Percentiles rank a stretch among this genome's conserved stretches.
Evolutionary conservation across 2,329 filamentous ascomycete species (phyloP).

Genomic region (Colletotrichum sp.): DNA sequence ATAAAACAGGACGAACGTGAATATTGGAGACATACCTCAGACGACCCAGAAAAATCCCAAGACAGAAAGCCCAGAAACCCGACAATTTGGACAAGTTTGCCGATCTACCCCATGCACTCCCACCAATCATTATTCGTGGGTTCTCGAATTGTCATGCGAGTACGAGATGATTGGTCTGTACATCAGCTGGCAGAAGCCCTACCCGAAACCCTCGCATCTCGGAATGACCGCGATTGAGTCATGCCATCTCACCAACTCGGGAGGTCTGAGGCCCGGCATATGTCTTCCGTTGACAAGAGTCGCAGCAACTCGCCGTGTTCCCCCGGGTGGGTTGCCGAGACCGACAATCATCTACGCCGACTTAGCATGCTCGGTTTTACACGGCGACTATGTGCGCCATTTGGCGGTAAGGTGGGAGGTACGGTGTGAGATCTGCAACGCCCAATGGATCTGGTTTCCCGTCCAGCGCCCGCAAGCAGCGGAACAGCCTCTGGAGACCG

Average conservation of each 20-base stretch:
- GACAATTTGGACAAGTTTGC: background rate
- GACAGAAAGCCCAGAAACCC: background rate
- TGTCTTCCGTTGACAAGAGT: background rate
- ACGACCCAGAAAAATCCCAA: background rate
- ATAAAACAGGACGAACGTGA: background rate
- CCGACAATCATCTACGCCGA: background rate
- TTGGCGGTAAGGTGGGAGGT: background rate
- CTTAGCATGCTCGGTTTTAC: background rate
- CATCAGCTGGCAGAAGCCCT: background rate
- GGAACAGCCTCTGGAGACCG: background rate
- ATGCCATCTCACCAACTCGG: background rate
- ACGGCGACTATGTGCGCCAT: background rate
- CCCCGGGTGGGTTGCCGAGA: background rate
- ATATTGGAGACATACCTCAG: background rate
- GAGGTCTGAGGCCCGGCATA: background rate
- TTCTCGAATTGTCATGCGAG: background rate
- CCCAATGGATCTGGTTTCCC: background rate
- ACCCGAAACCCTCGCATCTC: background rate
- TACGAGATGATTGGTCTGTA: background rate
- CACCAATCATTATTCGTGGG: background rate
- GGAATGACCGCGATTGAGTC: background rate
- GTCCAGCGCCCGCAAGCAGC: background rate
- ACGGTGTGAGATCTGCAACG: background rate
- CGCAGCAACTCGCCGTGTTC: background rate
- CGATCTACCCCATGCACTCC: background rate